phyloP scores from a whole-genome alignment of 2,329 filamentous ascomycete genomes.

The Cercospora sesami region DNA sequence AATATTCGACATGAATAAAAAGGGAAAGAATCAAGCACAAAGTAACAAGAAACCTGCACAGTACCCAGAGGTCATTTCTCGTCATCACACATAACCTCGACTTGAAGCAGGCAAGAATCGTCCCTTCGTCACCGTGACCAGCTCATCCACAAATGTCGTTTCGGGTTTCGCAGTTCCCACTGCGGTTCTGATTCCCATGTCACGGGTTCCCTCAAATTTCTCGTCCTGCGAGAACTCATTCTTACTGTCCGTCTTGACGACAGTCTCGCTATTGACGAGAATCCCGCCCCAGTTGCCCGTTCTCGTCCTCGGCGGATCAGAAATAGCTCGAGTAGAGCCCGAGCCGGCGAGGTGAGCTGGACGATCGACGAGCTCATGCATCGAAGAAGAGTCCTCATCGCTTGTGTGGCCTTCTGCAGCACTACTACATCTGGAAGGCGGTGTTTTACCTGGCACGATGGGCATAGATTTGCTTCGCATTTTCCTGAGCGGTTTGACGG shows the following conservation, averaged over 20 bases:
- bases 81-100: constrained; percentile 1
- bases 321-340: constrained; percentile 18
- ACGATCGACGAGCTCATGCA: constrained; percentile 34
- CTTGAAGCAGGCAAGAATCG: constrained; percentile 30
- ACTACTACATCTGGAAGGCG: constrained; percentile 18
- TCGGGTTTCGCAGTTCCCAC: constrained; percentile 42
- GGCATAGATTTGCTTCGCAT: constrained; percentile 5
- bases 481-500: constrained; percentile 13
- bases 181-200: constrained; percentile 32
- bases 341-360: constrained; percentile 26
- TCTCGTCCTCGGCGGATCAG: not conserved
- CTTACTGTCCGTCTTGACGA: constrained; percentile 35
- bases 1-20: not conserved
- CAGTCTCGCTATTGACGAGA: constrained; percentile 41
- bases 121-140: constrained; percentile 37
- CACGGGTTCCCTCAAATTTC: constrained; percentile 32
- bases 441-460: constrained; percentile 4
- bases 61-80: not conserved
- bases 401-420: constrained; percentile 13
- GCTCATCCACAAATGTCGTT: constrained; percentile 44
- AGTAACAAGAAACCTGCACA: not conserved
- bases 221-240: constrained; percentile 30
- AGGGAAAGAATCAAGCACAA: not conserved
- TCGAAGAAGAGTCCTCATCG: constrained; percentile 26
- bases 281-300: constrained; percentile 39